A percentile compares a stretch with the other conserved stretches of the same genome.
phyloP scores from a whole-genome alignment of 345 rosid genomes.

The Syzygium jambos region DNA sequence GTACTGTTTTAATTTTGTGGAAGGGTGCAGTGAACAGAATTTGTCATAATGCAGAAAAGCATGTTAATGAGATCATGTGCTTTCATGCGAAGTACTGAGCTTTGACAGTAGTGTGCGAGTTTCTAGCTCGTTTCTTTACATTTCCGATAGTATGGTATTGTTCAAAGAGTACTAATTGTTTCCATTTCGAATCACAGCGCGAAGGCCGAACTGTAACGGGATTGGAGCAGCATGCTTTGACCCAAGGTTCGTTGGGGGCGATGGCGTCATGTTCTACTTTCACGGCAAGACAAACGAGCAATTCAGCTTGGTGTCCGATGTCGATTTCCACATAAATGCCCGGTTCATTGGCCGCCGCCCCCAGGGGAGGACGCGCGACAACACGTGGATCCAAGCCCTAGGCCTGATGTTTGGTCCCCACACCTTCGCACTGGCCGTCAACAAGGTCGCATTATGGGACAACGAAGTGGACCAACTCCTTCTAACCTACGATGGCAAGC shows the following conservation, averaged over 20 bases:
- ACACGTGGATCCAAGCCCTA: slow-evolving; percentile 12
- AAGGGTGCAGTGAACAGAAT: no score
- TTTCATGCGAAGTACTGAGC: no score
- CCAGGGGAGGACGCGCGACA: slow-evolving; percentile 3
- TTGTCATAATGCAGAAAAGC: no score
- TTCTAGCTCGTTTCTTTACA: background rate
- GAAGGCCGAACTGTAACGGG: slow-evolving; percentile 2
- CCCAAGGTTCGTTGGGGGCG: slow-evolving; percentile 6
- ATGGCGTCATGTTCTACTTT: slow-evolving; percentile 12
- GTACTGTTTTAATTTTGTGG: no score
- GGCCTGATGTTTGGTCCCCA: slow-evolving; percentile 5
- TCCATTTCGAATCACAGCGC: background rate
- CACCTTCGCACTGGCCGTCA: slow-evolving; percentile 4
- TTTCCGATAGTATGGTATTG: background rate
- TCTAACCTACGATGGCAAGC: slow-evolving; percentile 3
- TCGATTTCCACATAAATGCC: slow-evolving; percentile 8
- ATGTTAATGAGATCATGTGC: no score
- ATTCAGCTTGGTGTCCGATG: slow-evolving; percentile 8
- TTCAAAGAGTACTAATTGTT: background rate
- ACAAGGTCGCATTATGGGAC: slow-evolving; percentile 4
- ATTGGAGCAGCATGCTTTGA: slow-evolving; percentile 4
- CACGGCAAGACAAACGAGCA: slow-evolving; percentile 4
- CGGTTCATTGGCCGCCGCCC: slow-evolving; percentile 12
- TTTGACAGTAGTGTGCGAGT: no score
- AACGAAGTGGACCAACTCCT: background rate